These are phyloP conservation scores for Colletotrichum endophyticum DNA, from an alignment of 2,329 filamentous ascomycete genomes.

Conservation along the genomic window DNA sequence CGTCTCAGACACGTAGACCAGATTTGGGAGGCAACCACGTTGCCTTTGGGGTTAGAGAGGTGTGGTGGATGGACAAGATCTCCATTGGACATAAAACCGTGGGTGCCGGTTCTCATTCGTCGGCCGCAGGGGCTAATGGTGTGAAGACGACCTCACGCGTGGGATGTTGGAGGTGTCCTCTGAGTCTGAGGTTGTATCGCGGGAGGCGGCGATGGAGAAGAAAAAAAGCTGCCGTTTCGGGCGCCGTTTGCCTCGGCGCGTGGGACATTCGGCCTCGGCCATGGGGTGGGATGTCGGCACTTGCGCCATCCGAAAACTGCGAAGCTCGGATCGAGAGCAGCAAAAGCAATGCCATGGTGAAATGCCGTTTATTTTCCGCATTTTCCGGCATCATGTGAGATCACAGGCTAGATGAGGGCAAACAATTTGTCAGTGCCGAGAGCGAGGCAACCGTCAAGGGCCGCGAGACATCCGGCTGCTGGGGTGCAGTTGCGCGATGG, in stretches of 20 bases:
- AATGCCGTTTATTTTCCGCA: background rate
- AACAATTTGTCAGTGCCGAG: background rate
- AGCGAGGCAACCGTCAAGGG: background rate
- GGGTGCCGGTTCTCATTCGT: background rate
- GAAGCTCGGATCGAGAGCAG: background rate
- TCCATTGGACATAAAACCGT: background rate
- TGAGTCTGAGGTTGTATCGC: background rate
- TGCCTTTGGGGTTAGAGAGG: background rate
- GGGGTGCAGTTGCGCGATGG: background rate
- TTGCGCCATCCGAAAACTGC: background rate
- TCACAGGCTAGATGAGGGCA: background rate
- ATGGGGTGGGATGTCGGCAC: background rate
- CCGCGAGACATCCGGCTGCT: background rate
- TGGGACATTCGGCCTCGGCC: background rate
- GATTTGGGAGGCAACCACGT: background rate
- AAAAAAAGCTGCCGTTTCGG: background rate
- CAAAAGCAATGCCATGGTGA: background rate
- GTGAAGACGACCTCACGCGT: slow-evolving; percentile 1
- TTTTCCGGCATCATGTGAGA: background rate
- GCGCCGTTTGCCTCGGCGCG: background rate
- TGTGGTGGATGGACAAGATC: background rate
- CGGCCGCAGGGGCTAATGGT: background rate
- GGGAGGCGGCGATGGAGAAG: background rate
- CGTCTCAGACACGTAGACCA: slow-evolving; percentile 4
- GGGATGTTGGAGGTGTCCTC: background rate